Percentiles rank a stretch among this genome's conserved stretches.
Evolutionary conservation across 345 rosid species (phyloP).

Genomic region (Bruguiera parviflora): DNA sequence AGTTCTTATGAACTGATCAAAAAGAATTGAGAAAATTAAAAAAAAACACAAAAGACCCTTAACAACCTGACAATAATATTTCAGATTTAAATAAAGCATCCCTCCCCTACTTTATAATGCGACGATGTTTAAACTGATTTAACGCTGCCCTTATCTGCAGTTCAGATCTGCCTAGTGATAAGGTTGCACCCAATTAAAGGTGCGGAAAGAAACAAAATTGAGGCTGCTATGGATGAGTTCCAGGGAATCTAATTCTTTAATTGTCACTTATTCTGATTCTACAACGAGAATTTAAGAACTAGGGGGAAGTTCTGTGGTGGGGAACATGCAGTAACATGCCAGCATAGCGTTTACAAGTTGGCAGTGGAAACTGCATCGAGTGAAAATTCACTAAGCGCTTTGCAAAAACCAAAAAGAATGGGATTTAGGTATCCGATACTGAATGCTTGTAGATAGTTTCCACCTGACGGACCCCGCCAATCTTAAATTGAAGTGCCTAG

Average conservation of each 20-base stretch:
- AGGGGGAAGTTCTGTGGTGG: background rate
- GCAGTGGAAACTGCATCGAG: background rate
- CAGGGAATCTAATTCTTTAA: slow-evolving; percentile 1
- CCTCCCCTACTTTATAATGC: too few relatives aligned
- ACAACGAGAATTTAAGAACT: background rate
- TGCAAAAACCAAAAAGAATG: slow-evolving; percentile 7
- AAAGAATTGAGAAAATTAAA: too few relatives aligned
- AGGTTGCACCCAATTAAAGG: too few relatives aligned
- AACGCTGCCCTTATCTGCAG: too few relatives aligned
- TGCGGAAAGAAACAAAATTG: too few relatives aligned
- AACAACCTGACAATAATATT: too few relatives aligned
- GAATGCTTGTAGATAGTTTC: slow-evolving; percentile 12
- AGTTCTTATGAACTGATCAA: too few relatives aligned
- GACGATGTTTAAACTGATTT: too few relatives aligned
- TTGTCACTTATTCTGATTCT: background rate
- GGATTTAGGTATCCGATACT: slow-evolving; percentile 35
- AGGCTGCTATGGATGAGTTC: background rate
- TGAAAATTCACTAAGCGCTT: background rate
- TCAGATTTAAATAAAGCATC: too few relatives aligned
- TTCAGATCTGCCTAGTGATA: too few relatives aligned
- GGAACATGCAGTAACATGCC: background rate
- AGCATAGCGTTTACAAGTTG: background rate
- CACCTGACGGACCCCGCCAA: slow-evolving; percentile 20
- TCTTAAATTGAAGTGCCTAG: slow-evolving; percentile 27
- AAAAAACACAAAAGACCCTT: too few relatives aligned